Evolutionary conservation across 2,329 filamentous ascomycete genomes (phyloP), one percentile per base, ranked within the genome.

Genomic region (Ambrosiella cleistominuta): DNA sequence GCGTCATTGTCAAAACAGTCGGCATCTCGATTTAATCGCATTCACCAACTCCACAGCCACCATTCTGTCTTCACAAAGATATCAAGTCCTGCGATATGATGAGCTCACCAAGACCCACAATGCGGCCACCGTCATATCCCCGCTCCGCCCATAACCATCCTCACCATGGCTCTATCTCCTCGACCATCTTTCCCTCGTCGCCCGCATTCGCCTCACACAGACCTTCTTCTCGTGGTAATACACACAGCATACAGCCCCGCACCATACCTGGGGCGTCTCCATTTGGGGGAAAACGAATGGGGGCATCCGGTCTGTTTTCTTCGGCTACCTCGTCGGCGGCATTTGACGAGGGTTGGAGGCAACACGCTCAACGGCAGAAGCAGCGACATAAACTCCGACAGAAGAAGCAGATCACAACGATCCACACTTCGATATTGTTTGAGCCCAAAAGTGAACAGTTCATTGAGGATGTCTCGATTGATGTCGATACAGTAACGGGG

Each of bases 401-500:
- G 15, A 55, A 57, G 38, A 42, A 39, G 3, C 53, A 60, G 52
- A 63, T 45, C 9, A 60, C 68, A 15, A 67, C 65, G 1, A 57
- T 77, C 19, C 75, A 77, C 63, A 75, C 75, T 1, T 71, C 72
- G 3, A 65, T 68, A 17, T 67, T 76, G 3, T 77, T 77, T 63
- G 71, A 76, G 58, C 69, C 75, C 0, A 70, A 69, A 57, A 62
- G 66, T 15, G 76, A 74, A 62, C 55, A 61, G 9, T 74, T 73
- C 55, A 56, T 69, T 17, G 62, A 66, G 13, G 67, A 75, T 62
- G 64, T 71, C 7, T 75, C 75, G 0, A 67, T 77, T 36, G 66
- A 67, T 4, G 67, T 77, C 44, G 66, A 73, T 57, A 62, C 64
- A 1, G 60, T 61, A 1, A 70, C 66, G 1, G 74, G 75, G 17